phyloP scores from a whole-genome alignment of 345 rosid species.

The Eucalyptus fibrosa region DNA sequence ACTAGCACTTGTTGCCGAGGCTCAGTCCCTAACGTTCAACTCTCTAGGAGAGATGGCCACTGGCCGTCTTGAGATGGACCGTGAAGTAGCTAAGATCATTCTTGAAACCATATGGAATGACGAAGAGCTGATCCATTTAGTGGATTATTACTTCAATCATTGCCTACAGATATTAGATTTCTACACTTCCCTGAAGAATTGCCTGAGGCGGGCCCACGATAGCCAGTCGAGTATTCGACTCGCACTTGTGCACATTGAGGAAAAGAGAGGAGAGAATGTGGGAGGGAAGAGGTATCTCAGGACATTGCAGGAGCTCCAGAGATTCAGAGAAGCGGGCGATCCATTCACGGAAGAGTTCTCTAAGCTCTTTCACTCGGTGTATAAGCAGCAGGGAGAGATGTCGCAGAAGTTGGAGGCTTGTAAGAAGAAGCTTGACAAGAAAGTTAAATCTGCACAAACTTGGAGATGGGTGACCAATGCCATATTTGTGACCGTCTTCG shows the following conservation, averaged over 20 bases:
- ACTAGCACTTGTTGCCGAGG: slow-evolving; percentile 35
- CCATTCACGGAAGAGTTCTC: slow-evolving; percentile 66
- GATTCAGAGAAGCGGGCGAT: slow-evolving; percentile 45
- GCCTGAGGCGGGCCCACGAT: slow-evolving; percentile 50
- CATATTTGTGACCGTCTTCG: slow-evolving; percentile 55
- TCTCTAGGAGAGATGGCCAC: slow-evolving; percentile 9
- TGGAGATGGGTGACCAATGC: slow-evolving; percentile 75
- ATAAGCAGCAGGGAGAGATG: slow-evolving; percentile 33
- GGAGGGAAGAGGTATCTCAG: slow-evolving; percentile 26
- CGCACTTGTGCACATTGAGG: slow-evolving; percentile 48
- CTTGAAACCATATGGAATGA: slow-evolving; percentile 54
- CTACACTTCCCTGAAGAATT: slow-evolving; percentile 29
- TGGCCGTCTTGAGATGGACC: slow-evolving; percentile 61
- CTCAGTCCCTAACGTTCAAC: slow-evolving; percentile 38
- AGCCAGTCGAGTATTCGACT: slow-evolving; percentile 53
- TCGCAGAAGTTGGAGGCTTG: slow-evolving; percentile 20
- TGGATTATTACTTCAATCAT: slow-evolving; percentile 48
- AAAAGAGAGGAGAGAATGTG: slow-evolving; percentile 14
- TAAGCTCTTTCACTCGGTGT: slow-evolving; percentile 22
- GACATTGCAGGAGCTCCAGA: slow-evolving; percentile 52
- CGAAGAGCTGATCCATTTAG: slow-evolving; percentile 38
- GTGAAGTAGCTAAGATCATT: slow-evolving; percentile 51
- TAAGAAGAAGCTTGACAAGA: slow-evolving; percentile 46
- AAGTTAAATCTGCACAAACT: slow-evolving; percentile 27
- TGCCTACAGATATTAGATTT: slow-evolving; percentile 36